Conservation (phyloP, 2,329 filamentous ascomycete genomes). For the Madurella mycetomatis region DNA sequence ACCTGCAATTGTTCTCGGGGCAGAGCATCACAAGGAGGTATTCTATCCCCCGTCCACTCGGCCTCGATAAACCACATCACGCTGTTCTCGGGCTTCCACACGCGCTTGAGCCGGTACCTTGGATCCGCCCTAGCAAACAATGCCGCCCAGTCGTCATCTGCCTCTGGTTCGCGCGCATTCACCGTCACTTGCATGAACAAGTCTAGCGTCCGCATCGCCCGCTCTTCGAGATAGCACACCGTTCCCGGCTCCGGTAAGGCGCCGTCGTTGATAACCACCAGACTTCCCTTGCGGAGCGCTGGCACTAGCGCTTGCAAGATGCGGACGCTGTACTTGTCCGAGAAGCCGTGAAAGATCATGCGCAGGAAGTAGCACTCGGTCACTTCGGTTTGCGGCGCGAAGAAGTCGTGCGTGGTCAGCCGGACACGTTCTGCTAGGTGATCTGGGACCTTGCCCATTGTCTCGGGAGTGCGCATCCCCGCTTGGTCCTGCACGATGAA, state of each 20-base stretch:
- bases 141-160: conserved; percentile 21
- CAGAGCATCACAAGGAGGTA: not conserved
- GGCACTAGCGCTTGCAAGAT: conserved; percentile 32
- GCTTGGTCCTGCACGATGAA: conserved; percentile 26
- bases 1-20: no score
- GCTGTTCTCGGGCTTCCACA: conserved; percentile 18
- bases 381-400: conserved; percentile 26
- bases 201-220: conserved; percentile 19
- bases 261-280: conserved; percentile 25
- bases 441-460: conserved; percentile 20
- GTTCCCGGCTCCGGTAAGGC: not conserved
- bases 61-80: conserved; percentile 21
- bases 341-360: conserved; percentile 33
- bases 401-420: conserved; percentile 29
- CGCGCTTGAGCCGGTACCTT: conserved; percentile 12
- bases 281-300: conserved; percentile 27
- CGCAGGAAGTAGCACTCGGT: conserved; percentile 31
- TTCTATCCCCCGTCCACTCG: conserved; percentile 14
- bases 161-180: conserved; percentile 20
- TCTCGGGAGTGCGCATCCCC: conserved; percentile 21
- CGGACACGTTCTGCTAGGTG: conserved; percentile 20
- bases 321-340: conserved; percentile 31
- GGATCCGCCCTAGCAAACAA: conserved; percentile 18
- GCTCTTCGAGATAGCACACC: conserved; percentile 9
- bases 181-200: conserved; percentile 18